Conservation (phyloP, 352 stramenopile genomes). For the Phytophthora pluvialis region DNA sequence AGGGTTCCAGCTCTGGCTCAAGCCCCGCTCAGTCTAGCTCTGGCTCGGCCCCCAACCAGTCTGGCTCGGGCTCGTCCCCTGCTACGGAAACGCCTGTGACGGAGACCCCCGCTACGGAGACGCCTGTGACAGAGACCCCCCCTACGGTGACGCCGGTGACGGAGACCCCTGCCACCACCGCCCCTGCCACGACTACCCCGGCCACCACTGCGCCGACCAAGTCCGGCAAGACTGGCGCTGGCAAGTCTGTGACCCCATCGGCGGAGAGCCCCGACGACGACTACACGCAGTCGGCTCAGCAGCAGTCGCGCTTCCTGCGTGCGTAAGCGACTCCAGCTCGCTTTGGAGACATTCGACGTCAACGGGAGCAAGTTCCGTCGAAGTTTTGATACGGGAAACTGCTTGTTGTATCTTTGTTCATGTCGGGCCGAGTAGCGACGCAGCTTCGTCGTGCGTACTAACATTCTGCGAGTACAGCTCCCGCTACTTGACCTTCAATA, state of each 20-base stretch:
- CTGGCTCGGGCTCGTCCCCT: slow-evolving; percentile 22
- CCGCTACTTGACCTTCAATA: slow-evolving; percentile 27
- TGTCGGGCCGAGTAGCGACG: slow-evolving; percentile 21
- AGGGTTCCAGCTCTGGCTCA: slow-evolving; percentile 11
- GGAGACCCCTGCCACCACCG: slow-evolving; percentile 21
- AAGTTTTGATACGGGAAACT: slow-evolving; percentile 36
- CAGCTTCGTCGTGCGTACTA: slow-evolving; percentile 15
- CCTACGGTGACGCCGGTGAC: slow-evolving; percentile 11
- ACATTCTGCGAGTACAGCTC: slow-evolving; percentile 29
- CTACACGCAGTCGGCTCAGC: slow-evolving; percentile 31
- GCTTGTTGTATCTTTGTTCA: slow-evolving; percentile 41
- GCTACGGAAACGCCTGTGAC: slow-evolving; percentile 7
- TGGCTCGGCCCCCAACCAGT: slow-evolving; percentile 13
- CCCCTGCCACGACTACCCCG: slow-evolving; percentile 16
- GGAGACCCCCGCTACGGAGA: slow-evolving; percentile 11
- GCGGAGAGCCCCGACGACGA: slow-evolving; percentile 27
- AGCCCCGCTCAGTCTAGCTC: slow-evolving; percentile 18
- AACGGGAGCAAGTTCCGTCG: slow-evolving; percentile 39
- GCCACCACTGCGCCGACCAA: slow-evolving; percentile 20
- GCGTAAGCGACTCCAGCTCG: slow-evolving; percentile 22
- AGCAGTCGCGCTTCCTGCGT: slow-evolving; percentile 33
- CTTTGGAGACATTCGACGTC: slow-evolving; percentile 31
- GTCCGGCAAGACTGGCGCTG: slow-evolving; percentile 30
- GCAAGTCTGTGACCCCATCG: slow-evolving; percentile 9
- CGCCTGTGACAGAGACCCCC: background rate